Base-by-base conservation (phyloP, 768 basidiomycete species). In the Gymnopilus dilepis region DNA sequence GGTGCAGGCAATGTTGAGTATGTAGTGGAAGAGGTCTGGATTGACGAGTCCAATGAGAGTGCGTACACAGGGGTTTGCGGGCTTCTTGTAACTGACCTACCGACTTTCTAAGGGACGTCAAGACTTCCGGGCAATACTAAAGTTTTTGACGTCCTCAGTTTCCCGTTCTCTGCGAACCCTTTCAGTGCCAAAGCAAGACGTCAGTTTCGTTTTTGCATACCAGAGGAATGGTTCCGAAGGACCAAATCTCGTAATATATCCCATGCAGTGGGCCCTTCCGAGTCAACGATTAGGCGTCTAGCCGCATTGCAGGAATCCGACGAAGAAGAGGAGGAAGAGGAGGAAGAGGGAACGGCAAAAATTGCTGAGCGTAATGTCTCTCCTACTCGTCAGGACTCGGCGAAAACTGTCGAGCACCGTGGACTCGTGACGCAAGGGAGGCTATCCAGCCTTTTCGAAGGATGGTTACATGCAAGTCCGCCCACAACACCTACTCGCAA, bases 151-250 rank as follows among this genome's bases (percentile, higher is more conserved):
- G 70, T 86, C 37, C 56, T 85, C 17, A 72, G 70, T 50, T 75
- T 75, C 13, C 77, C 83, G 0, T 77, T 75, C 38, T 67, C 70
- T 52, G 65, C 78, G 9, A 82, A 82, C 64, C 77, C 79, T 0
- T 79, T 81, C 64, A 74, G 76, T n/a, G 67, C 74, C 3, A 65
- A 70, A 28, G 81, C 81, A 1, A 76, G 67, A 19, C 84, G 84
- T 8, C 69, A 65, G 7, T 85, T 90, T 68, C 80, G 82, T 26
- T 82, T 93, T 58, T 90, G 87, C 62, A 85, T 94, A 7, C 90
- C 90, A 1, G 90, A 90, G 56, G 88, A 89, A 69, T 94, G 89
- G 92, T 94, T 86, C 73, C 85, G 86, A 59, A 84, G 90, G 17
- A 85, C 86, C 19, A 89, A 83, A 62, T 82, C 86, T 6, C 84